These are phyloP conservation scores for Nothophoma quercina DNA, from an alignment of 2,329 filamentous ascomycete species.

Conservation along the genomic window DNA sequence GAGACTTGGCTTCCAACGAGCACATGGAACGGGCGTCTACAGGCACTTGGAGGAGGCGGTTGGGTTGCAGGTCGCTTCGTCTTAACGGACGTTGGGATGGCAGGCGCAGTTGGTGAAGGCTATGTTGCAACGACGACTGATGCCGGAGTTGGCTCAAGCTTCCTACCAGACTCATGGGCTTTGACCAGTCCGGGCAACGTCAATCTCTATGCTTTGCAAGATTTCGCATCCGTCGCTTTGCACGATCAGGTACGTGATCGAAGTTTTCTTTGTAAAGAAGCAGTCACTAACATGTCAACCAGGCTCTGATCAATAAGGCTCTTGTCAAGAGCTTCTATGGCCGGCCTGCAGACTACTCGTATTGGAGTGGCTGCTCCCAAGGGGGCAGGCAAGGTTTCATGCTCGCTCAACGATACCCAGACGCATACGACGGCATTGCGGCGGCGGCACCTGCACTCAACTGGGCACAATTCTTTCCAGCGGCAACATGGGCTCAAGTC, in stretches of 20 bases:
- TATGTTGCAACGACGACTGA: conserved; percentile 31
- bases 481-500: conserved; percentile 39
- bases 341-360: conserved; percentile 34
- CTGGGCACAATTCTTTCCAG: conserved; percentile 32
- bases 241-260: conserved; percentile 39
- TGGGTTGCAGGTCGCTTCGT: conserved; percentile 30
- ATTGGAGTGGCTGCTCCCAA: conserved; percentile 45
- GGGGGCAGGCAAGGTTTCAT: conserved; percentile 41
- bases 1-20: conserved; percentile 44
- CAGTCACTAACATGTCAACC: not conserved
- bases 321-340: conserved; percentile 40
- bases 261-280: not conserved
- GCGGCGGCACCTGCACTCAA: conserved; percentile 52
- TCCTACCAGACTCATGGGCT: conserved; percentile 7
- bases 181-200: conserved; percentile 26
- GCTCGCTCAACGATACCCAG: conserved; percentile 40
- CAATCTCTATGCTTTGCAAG: conserved; percentile 31
- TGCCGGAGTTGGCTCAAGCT: conserved; percentile 19
- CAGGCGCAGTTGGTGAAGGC: conserved; percentile 22
- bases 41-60: conserved; percentile 28
- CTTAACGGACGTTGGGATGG: conserved; percentile 15
- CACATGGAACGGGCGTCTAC: conserved; percentile 27
- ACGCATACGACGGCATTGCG: conserved; percentile 49
- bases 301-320: conserved; percentile 20
- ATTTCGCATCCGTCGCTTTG: conserved; percentile 42